phyloP scores from a whole-genome alignment of 148 eudicot species.

The Camellia japonica region DNA sequence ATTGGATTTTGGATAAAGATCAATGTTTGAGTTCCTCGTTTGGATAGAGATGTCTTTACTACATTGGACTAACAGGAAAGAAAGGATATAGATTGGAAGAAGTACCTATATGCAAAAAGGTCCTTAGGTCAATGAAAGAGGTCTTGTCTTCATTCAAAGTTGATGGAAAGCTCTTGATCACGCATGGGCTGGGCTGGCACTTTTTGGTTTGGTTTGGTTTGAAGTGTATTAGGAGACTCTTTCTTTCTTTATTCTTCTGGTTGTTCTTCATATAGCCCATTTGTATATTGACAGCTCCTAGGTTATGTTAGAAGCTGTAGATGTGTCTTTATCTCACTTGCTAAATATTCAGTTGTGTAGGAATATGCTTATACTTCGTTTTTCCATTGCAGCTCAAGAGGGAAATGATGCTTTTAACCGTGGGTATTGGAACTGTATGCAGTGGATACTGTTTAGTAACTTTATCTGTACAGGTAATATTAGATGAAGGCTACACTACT shows the following conservation, averaged over 20 bases:
- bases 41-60: neutral
- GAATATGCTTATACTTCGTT: neutral
- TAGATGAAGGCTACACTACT: neutral
- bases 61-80: neutral
- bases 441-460: constrained; percentile 73
- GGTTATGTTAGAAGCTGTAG: neutral
- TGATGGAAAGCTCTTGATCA: neutral
- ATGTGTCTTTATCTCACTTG: neutral
- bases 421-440: constrained; percentile 82
- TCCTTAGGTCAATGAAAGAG: neutral
- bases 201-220: neutral
- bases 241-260: neutral
- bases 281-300: neutral
- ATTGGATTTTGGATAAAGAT: neutral
- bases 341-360: neutral
- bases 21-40: neutral
- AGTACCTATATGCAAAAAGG: neutral
- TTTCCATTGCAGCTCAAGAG: constrained; percentile 73
- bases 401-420: constrained; percentile 77
- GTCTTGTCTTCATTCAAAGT: too few relatives aligned
- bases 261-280: neutral
- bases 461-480: constrained; percentile 71
- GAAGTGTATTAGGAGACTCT: neutral
- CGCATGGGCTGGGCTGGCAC: neutral
- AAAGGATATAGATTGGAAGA: neutral